These are phyloP conservation scores for Pulveroboletus ravenelii DNA, from an alignment of 768 basidiomycete genomes.

Conservation along the genomic window DNA sequence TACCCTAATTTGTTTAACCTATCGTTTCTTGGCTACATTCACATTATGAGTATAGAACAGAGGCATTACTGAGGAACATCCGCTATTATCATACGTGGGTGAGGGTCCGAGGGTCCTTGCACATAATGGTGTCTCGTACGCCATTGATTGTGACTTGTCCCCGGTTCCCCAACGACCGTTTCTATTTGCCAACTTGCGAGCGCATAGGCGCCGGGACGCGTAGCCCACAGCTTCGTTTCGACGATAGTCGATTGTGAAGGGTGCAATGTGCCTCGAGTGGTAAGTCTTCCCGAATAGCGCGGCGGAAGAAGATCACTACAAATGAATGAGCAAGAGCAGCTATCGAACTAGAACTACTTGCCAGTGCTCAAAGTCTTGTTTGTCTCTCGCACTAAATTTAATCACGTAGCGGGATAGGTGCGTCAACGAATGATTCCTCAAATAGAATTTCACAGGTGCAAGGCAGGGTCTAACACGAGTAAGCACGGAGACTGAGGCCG, in stretches of 20 bases:
- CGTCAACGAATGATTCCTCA: constrained; percentile 72
- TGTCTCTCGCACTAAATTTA: constrained; percentile 34
- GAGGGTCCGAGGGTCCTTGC: constrained; percentile 30
- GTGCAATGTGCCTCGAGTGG: constrained; percentile 53
- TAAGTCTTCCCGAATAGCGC: constrained; percentile 61
- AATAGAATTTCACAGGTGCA: constrained; percentile 46
- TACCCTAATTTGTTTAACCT: constrained; percentile 13
- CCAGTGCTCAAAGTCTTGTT: constrained; percentile 20
- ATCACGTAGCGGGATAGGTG: constrained; percentile 56
- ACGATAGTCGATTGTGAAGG: constrained; percentile 45
- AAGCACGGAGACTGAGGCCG: not conserved
- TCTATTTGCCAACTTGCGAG: constrained; percentile 68
- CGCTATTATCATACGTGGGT: constrained; percentile 34
- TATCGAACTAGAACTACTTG: constrained; percentile 6
- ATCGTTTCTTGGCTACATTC: constrained; percentile 8
- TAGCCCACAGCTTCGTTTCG: constrained; percentile 52
- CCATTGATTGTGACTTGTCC: constrained; percentile 24
- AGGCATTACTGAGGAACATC: constrained; percentile 10
- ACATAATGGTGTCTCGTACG: constrained; percentile 37
- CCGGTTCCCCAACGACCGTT: constrained; percentile 51
- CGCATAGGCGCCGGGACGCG: constrained; percentile 59
- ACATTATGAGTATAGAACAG: constrained; percentile 8
- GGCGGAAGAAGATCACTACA: constrained; percentile 44
- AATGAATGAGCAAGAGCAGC: constrained; percentile 5
- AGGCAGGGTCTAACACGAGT: constrained; percentile 46